phyloP scores from a whole-genome alignment of 2,329 filamentous ascomycete genomes.

The Ascochyta viciae-villosae region DNA sequence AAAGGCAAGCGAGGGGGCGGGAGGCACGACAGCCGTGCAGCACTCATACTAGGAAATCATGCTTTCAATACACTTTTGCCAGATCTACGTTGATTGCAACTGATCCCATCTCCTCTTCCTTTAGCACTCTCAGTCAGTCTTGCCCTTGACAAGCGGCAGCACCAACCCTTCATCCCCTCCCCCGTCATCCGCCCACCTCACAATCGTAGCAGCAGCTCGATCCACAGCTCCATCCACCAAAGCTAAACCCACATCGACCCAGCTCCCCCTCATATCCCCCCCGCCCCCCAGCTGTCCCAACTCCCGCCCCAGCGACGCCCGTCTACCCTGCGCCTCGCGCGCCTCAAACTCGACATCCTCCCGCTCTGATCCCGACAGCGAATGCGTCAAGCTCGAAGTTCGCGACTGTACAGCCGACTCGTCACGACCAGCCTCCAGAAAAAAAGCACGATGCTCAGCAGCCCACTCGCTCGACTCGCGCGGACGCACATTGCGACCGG shows the following conservation, averaged over 20 bases:
- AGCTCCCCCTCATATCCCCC: constrained; percentile 13
- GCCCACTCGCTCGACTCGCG: constrained; percentile 7
- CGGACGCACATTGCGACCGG: neutral
- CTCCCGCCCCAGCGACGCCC: neutral
- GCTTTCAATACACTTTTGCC: neutral
- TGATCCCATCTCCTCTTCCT: neutral
- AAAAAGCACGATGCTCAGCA: constrained; percentile 4
- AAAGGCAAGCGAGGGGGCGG: neutral
- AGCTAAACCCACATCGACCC: constrained; percentile 26
- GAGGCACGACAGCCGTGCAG: neutral
- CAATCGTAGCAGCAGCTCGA: constrained; percentile 25
- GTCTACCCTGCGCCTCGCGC: constrained; percentile 2
- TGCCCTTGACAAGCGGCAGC: constrained; percentile 25
- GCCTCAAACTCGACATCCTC: neutral
- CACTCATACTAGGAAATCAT: neutral
- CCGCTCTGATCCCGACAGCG: neutral
- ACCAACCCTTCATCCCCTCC: constrained; percentile 28
- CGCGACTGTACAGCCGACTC: neutral
- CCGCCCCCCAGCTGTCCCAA: neutral
- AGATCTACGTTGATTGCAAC: neutral
- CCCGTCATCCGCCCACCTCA: constrained; percentile 35
- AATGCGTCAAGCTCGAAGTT: neutral
- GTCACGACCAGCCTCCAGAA: neutral
- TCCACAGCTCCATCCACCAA: constrained; percentile 33
- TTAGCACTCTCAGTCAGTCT: constrained; percentile 5